These are phyloP conservation scores for Teunomyces stri DNA, from an alignment of 805 yeast species.

Conservation along the genomic window DNA sequence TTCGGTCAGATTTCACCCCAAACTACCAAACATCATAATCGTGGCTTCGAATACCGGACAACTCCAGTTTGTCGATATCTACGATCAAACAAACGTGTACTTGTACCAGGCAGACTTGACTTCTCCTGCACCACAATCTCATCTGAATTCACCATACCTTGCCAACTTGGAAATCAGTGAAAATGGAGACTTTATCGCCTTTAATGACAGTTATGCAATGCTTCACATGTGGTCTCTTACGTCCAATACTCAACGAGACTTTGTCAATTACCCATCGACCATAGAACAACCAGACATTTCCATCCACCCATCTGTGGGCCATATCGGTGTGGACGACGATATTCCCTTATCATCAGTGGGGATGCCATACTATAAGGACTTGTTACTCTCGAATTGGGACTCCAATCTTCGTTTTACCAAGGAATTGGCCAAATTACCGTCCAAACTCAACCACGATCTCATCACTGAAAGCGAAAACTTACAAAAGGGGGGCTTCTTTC, in stretches of 20 bases:
- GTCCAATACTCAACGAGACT: conserved; percentile 24
- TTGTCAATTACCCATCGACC: conserved; percentile 36
- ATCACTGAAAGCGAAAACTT: conserved; percentile 23
- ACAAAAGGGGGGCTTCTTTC: conserved; percentile 7
- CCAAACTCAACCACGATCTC: conserved; percentile 49
- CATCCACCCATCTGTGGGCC: conserved; percentile 26
- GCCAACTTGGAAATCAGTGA: conserved; percentile 54
- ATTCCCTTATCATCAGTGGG: conserved; percentile 71
- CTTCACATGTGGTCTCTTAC: conserved; percentile 68
- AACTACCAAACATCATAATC: conserved; percentile 70
- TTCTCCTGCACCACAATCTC: conserved; percentile 7
- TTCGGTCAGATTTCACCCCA: conserved; percentile 82
- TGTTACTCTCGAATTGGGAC: conserved; percentile 80
- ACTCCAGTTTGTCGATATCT: conserved; percentile 79
- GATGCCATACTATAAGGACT: conserved; percentile 80
- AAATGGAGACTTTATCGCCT: conserved; percentile 74
- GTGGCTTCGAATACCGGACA: conserved; percentile 78
- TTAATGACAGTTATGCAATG: conserved; percentile 61
- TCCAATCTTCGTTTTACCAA: conserved; percentile 55
- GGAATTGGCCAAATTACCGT: conserved; percentile 61
- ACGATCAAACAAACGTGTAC: conserved; percentile 66
- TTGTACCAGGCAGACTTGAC: conserved; percentile 64
- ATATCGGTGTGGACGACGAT: conserved; percentile 33
- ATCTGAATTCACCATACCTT: conserved; percentile 26
- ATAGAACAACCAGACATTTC: conserved; percentile 56